Percentiles rank a stretch among this genome's conserved stretches.
phyloP scores from a whole-genome alignment of 352 stramenopile species.

The Globisporangium radiosum region DNA sequence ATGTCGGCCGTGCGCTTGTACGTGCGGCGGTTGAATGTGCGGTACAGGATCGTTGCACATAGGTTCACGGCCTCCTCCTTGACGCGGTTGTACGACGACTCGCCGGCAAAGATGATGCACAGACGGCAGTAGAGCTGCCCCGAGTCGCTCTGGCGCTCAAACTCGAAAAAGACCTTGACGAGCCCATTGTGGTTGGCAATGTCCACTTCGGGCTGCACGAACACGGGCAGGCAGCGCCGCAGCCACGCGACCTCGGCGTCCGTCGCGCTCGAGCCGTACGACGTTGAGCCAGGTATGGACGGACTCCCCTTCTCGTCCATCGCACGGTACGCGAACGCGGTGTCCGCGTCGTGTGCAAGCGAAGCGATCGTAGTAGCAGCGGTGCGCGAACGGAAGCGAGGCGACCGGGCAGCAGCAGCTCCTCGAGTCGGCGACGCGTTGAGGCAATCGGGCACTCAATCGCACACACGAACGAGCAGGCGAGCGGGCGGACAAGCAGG shows the following conservation, averaged over 20 bases:
- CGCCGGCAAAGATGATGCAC: slow-evolving; percentile 74
- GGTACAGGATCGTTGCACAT: slow-evolving; percentile 72
- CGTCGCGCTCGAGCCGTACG: slow-evolving; percentile 19
- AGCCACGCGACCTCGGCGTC: slow-evolving; percentile 66
- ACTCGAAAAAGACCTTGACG: slow-evolving; percentile 78
- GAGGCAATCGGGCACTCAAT: not conserved
- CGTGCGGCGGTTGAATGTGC: slow-evolving; percentile 78
- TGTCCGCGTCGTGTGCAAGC: slow-evolving; percentile 5
- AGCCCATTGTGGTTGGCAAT: slow-evolving; percentile 77
- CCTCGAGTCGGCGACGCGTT: not conserved
- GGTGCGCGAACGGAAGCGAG: slow-evolving; percentile 8
- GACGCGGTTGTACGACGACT: slow-evolving; percentile 82
- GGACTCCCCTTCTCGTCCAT: slow-evolving; percentile 31
- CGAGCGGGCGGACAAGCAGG: no score
- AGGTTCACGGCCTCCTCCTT: slow-evolving; percentile 67
- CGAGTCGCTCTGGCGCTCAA: slow-evolving; percentile 53
- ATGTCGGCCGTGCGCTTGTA: slow-evolving; percentile 88
- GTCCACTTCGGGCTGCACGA: slow-evolving; percentile 80
- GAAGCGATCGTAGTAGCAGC: slow-evolving; percentile 5
- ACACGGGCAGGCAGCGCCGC: slow-evolving; percentile 71
- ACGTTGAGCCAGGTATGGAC: slow-evolving; percentile 13
- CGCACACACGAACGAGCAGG: no score
- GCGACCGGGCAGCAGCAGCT: slow-evolving; percentile 2
- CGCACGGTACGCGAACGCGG: slow-evolving; percentile 34
- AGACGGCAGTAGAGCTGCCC: slow-evolving; percentile 63